Evolutionary conservation across 73 alveolate genomes (phyloP).

Genomic region (Symbiodinium pilosum): DNA sequence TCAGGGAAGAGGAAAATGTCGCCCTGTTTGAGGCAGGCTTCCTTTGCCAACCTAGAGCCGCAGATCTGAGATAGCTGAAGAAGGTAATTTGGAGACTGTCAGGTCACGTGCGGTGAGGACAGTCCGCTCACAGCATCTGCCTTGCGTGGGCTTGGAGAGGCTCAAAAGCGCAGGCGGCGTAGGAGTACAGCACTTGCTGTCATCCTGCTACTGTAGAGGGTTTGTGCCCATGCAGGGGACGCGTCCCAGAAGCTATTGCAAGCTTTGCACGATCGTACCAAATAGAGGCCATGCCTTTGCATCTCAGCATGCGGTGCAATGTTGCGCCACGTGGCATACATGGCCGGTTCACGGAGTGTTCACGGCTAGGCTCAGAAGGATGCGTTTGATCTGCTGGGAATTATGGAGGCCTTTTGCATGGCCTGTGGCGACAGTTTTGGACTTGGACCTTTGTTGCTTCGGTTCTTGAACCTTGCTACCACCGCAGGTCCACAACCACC

Average conservation of each 20-base stretch:
- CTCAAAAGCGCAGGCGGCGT: conserved; percentile 44
- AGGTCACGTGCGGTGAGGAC: conserved; percentile 94
- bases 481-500: conserved; percentile 66
- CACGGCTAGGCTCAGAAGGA: conserved; percentile 43
- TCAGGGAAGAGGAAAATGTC: conserved; percentile 42
- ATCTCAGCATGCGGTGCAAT: no score
- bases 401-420: conserved; percentile 95
- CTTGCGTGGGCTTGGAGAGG: conserved; percentile 77
- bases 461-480: no score
- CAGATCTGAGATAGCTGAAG: no score
- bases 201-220: not conserved
- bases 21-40: conserved; percentile 44
- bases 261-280: conserved; percentile 73
- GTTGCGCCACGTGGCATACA: no score
- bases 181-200: not conserved
- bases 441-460: no score
- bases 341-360: no score
- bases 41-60: no score
- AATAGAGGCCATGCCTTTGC: conserved; percentile 20
- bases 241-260: conserved; percentile 23
- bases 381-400: conserved; percentile 60
- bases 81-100: no score
- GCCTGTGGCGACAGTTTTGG: no score
- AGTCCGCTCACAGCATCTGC: conserved; percentile 88
- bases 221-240: conserved; percentile 1